These are phyloP conservation scores for Nitzschia sp. DNA, from an alignment of 108 stramenopile species.

Conservation along the genomic window DNA sequence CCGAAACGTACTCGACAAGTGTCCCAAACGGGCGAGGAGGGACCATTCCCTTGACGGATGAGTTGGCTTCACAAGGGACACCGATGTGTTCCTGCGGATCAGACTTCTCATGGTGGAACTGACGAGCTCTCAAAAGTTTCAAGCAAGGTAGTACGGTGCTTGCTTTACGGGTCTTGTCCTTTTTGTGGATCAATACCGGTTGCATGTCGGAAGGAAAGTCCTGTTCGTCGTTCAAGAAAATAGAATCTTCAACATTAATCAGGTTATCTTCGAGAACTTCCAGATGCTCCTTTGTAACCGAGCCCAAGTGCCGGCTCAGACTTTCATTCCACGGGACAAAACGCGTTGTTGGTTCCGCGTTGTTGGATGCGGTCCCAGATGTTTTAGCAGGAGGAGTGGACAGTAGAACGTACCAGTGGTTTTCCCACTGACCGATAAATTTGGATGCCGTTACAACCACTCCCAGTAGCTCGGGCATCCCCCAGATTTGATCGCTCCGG, in stretches of 20 bases:
- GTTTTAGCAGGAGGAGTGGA: neutral
- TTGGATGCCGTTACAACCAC: slow-evolving; percentile 63
- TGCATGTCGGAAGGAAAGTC: neutral
- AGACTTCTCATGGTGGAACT: neutral
- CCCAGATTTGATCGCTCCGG: neutral
- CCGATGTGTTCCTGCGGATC: neutral
- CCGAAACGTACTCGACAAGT: slow-evolving; percentile 32
- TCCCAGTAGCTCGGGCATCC: slow-evolving; percentile 29
- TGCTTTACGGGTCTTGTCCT: neutral
- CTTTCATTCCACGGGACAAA: neutral
- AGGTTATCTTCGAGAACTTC: slow-evolving; percentile 40
- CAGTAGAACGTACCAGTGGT: slow-evolving; percentile 18
- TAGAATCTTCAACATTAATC: neutral
- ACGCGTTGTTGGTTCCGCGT: neutral
- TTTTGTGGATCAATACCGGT: neutral
- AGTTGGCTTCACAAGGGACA: neutral
- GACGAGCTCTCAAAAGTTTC: neutral
- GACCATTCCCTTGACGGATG: neutral
- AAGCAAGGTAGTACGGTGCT: neutral
- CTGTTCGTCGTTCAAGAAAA: neutral
- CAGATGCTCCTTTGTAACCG: slow-evolving; percentile 38
- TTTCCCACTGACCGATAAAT: slow-evolving; percentile 51
- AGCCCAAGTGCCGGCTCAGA: neutral
- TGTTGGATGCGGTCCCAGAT: neutral
- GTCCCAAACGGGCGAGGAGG: slow-evolving; percentile 18